Evolutionary conservation across 371 early-diverging fungal genomes (phyloP).

Genomic region (Mortierella sp.): DNA sequence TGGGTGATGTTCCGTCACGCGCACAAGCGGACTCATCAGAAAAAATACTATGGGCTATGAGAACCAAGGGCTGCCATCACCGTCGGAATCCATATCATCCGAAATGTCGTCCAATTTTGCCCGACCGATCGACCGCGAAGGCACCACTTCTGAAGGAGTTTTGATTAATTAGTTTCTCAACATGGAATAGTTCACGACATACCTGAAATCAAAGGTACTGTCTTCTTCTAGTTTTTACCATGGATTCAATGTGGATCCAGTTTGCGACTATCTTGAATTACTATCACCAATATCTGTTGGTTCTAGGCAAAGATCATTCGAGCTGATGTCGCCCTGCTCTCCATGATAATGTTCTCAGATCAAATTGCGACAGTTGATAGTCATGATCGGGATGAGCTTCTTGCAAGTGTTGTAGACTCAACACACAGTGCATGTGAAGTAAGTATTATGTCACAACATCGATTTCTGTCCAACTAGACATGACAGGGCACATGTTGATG

Average conservation of each 20-base stretch:
- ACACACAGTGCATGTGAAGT: constrained; percentile 13
- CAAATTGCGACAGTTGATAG: constrained; percentile 14
- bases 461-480: constrained; percentile 8
- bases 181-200: background rate
- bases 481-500: constrained; percentile 9
- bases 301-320: constrained; percentile 4
- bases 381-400: constrained; percentile 19
- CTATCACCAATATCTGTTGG: constrained; percentile 9
- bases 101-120: too few relatives aligned
- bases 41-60: too few relatives aligned
- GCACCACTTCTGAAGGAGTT: too few relatives aligned
- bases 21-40: too few relatives aligned
- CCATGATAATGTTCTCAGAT: constrained; percentile 9
- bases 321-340: constrained; percentile 13
- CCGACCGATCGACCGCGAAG: too few relatives aligned
- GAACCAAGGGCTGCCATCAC: too few relatives aligned
- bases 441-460: constrained; percentile 13
- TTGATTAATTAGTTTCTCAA: too few relatives aligned
- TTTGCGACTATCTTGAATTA: background rate
- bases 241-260: background rate
- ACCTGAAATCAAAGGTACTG: constrained; percentile 19
- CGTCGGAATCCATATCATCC: too few relatives aligned
- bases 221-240: constrained; percentile 4
- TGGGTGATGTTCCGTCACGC: too few relatives aligned
- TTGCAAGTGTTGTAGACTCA: constrained; percentile 19